Evolutionary conservation across 2,329 filamentous ascomycete species (phyloP).

Genomic region (Emergomyces africanus): DNA sequence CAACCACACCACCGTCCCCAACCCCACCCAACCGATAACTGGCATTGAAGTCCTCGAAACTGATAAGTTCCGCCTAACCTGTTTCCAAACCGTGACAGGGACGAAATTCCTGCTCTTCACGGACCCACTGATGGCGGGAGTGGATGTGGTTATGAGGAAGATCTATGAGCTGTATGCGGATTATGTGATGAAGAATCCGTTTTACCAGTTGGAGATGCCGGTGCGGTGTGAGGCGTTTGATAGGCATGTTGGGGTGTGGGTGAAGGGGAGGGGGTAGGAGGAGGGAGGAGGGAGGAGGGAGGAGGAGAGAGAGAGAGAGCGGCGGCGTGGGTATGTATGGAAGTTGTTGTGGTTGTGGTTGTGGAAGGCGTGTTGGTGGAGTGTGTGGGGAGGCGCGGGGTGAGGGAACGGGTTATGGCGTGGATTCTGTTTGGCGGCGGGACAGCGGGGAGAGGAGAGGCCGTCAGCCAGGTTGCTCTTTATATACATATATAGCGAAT

Average conservation of each 20-base stretch:
- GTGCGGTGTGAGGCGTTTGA: slow-evolving; percentile 93
- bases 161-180: slow-evolving; percentile 94
- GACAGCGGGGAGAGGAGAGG: background rate
- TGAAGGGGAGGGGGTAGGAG: slow-evolving; percentile 47
- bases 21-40: slow-evolving; percentile 28
- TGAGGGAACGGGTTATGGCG: slow-evolving; percentile 48
- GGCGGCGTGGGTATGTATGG: slow-evolving; percentile 10
- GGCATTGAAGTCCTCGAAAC: slow-evolving; percentile 90
- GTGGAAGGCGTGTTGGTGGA: slow-evolving; percentile 13
- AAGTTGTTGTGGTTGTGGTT: slow-evolving; percentile 14
- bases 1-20: slow-evolving; percentile 18
- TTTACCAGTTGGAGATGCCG: slow-evolving; percentile 97
- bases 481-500: background rate
- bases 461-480: background rate
- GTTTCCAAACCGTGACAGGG: slow-evolving; percentile 88
- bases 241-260: slow-evolving; percentile 65
- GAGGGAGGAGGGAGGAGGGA: slow-evolving; percentile 7
- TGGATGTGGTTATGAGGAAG: slow-evolving; percentile 68
- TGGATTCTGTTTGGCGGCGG: slow-evolving; percentile 40
- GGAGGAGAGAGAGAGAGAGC: too few species aligned
- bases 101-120: slow-evolving; percentile 95
- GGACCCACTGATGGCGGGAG: slow-evolving; percentile 62
- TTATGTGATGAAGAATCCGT: slow-evolving; percentile 99
- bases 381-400: slow-evolving; percentile 26
- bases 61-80: slow-evolving; percentile 88